These are phyloP conservation scores for Capsella bursapastoris DNA, from an alignment of 345 rosid species.

Conservation along the genomic window DNA sequence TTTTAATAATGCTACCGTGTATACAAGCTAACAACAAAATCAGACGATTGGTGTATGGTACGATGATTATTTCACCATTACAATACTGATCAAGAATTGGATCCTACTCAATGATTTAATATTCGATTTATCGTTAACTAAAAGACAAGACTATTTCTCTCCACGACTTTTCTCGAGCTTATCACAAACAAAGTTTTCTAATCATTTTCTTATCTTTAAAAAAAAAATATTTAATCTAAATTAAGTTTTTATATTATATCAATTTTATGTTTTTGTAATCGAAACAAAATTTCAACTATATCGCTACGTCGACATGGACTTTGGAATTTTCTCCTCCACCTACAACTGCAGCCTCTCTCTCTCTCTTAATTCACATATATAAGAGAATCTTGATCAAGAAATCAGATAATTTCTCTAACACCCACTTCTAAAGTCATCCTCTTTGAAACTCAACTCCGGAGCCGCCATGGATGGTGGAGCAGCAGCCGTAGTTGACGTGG, in stretches of 20 bases:
- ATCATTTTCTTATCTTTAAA: background rate
- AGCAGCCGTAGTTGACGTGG: constrained; percentile 22
- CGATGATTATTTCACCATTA: background rate
- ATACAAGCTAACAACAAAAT: background rate
- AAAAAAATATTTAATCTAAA: background rate
- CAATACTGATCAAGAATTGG: background rate
- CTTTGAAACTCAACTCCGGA: background rate
- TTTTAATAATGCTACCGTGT: background rate
- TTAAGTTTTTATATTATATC: background rate
- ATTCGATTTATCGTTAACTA: background rate
- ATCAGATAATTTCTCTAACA: background rate
- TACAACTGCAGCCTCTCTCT: constrained; percentile 4
- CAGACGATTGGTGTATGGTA: background rate
- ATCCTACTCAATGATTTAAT: background rate
- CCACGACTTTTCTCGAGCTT: constrained; percentile 25
- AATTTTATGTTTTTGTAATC: background rate
- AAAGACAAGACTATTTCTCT: background rate
- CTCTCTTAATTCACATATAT: background rate
- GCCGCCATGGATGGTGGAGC: constrained; percentile 36
- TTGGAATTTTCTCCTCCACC: constrained; percentile 32
- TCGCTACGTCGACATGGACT: constrained; percentile 19
- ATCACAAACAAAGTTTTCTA: constrained; percentile 5
- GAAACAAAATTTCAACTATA: constrained; percentile 17
- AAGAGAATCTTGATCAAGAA: background rate
- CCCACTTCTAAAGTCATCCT: background rate